Evolutionary conservation across 805 yeast species (phyloP), one percentile per base, ranked within the genome.

Genomic region (Metschnikowia cubensis): DNA sequence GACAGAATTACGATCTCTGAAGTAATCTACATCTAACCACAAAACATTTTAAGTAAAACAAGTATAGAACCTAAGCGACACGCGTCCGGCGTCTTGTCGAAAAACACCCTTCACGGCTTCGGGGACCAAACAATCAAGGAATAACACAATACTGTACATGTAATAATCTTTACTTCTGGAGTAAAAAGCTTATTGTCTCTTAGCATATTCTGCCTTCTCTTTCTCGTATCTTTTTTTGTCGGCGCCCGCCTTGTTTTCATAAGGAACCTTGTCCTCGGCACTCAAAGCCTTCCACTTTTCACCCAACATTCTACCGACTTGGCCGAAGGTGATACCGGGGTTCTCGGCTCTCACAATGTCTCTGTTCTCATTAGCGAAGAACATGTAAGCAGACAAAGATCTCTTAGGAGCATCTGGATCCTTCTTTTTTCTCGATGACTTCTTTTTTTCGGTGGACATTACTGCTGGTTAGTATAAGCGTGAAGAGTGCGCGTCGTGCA

Each of bases 381-480:
- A 92, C 98, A 94, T 91, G 84, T 92, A 94, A 45, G 98, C 97
- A 53, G 97, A 89, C 69, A 94, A 77, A 22, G 97, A 89, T 75
- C 98, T 89, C 89, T 94, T 94, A 72, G 99, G 99, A 59, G 99
- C 99, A 73, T 92, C 91, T 77, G 99, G 96, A 73, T 89, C 96
- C 77, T 74, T 74, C 76, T 73, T 74, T 65, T 73, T 73, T 71
- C 78, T 73, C 50, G 73, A 62, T 48, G 74, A 51, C 59, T 68
- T 74, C 66, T 70, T 73, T 61, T 67, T 74, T 62, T 74, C 78
- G 53, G 74, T 58, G 37, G 61, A 58, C 61, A 58, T 54, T 47
- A 39, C 55, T 52, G 29, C 13, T 14, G 33, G 50, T 50, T 50
- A 50, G 54, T 50, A 50, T 39, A 39, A 29, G 42, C 42, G 34